These are phyloP conservation scores for Westerdykella sp. DNA, from an alignment of 2,329 filamentous ascomycete species.

Conservation along the genomic window DNA sequence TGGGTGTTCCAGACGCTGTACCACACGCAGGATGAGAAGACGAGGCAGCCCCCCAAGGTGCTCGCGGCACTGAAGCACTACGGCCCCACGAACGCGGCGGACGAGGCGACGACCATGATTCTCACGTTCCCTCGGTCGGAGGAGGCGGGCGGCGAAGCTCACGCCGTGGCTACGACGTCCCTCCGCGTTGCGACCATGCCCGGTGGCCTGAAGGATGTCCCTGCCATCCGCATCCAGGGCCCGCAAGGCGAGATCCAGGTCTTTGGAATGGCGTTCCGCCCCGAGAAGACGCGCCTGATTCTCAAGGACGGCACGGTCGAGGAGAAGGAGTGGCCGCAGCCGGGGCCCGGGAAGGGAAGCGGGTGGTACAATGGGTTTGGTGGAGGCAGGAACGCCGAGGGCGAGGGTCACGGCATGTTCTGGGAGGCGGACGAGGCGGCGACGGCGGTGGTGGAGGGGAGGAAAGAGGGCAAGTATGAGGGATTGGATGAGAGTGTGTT, in stretches of 20 bases:
- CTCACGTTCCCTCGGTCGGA: constrained; percentile 63
- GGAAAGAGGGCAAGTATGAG: constrained; percentile 59
- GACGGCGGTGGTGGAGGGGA: constrained; percentile 67
- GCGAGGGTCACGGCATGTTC: constrained; percentile 74
- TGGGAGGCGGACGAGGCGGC: constrained; percentile 80
- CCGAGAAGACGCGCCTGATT: constrained; percentile 60
- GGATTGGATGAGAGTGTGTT: constrained; percentile 70
- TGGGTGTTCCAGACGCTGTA: constrained; percentile 91
- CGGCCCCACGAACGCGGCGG: constrained; percentile 64
- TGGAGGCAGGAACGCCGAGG: constrained; percentile 43
- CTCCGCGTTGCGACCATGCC: constrained; percentile 48
- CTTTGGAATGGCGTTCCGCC: constrained; percentile 63
- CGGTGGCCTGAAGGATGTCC: constrained; percentile 50
- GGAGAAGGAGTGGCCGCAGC: constrained; percentile 42
- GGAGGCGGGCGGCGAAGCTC: constrained; percentile 49
- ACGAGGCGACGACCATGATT: constrained; percentile 73
- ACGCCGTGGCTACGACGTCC: constrained; percentile 60
- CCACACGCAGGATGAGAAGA: constrained; percentile 59
- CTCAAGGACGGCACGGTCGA: constrained; percentile 44
- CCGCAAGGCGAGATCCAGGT: constrained; percentile 78
- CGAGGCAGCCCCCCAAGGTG: constrained; percentile 63
- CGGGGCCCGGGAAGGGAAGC: constrained; percentile 43
- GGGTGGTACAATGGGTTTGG: constrained; percentile 46
- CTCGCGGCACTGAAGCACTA: constrained; percentile 62
- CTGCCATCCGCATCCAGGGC: constrained; percentile 74